Evolutionary conservation across 345 rosid species (phyloP), one percentile per base, ranked within the genome.

Genomic region (Boechera stricta): DNA sequence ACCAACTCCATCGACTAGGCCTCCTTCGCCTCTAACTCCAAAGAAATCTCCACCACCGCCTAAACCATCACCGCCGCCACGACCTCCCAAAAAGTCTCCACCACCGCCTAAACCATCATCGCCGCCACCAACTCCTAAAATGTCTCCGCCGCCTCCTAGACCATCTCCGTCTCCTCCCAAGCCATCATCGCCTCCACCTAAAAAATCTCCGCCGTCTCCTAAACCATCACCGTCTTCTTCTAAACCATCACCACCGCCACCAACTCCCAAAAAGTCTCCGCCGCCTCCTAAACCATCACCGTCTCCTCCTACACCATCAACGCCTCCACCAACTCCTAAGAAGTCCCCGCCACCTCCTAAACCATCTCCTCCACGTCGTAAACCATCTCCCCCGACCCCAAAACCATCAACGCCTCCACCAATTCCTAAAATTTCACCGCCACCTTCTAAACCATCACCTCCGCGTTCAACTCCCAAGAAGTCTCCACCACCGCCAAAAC

Each of bases 21-120:
- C 75, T 0, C 82, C 82, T 0, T 78, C 76, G 0, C 85, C 66
- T 0, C 79, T 68, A 10, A 76, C 81, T 0, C 87, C 63, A 11
- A 73, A 38, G 7, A 61, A 35, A 7, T 72, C 76, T 51, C 52
- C 69, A 38, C 38, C 69, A 15, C 42, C 69, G 15, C 52, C 52
- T 11, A 13, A 58, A 5, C 33, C 6, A 75, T 66, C 70, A 48
- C 1, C 64, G 5, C 28, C 67, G 2, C 59, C 67, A 16, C 68
- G 72, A 2, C 60, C 47, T 0, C 85, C 82, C 0, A 73, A 64
- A 0, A 83, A 76, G 0, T 75, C 82, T 0, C 81, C 68, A 0
- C 78, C 77, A 1, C 79, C 79, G 0, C 74, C 79, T 0, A 79
- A 64, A 2, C 77, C 69, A 1, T 72, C 55, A 0, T 56, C 66